A percentile compares a stretch with the other conserved stretches of the same genome.
Evolutionary conservation across 2,329 filamentous ascomycete genomes (phyloP).

Genomic region (Ascochyta fabae): DNA sequence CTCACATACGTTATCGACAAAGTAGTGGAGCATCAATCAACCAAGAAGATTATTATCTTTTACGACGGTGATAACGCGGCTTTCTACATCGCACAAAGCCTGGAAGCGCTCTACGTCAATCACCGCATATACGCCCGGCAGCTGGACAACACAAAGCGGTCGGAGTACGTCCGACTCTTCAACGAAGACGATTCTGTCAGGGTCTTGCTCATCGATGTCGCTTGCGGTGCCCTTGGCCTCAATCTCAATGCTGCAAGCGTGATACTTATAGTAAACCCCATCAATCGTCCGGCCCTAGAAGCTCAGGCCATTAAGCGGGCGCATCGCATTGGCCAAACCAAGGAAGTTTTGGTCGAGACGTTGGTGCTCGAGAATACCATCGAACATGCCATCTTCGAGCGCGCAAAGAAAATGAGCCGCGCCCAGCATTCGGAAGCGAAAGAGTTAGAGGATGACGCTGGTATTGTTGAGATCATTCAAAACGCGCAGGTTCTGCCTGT

Average conservation of each 20-base stretch:
- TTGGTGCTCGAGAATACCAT: constrained; percentile 80
- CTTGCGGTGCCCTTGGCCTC: constrained; percentile 84
- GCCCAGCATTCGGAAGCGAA: constrained; percentile 62
- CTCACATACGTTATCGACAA: constrained; percentile 82
- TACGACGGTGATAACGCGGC: constrained; percentile 89
- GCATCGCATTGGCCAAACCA: constrained; percentile 82
- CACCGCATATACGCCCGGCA: constrained; percentile 72
- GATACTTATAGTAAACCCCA: constrained; percentile 88
- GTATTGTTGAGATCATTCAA: constrained; percentile 65
- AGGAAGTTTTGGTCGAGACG: constrained; percentile 83
- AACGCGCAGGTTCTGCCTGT: constrained; percentile 59
- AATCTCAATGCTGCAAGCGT: constrained; percentile 84
- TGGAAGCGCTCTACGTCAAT: constrained; percentile 73
- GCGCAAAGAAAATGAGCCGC: constrained; percentile 76
- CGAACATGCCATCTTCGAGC: constrained; percentile 81
- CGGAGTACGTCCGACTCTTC: constrained; percentile 80
- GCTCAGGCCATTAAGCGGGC: constrained; percentile 92
- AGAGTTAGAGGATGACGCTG: constrained; percentile 63
- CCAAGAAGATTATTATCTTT: constrained; percentile 90
- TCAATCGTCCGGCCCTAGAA: constrained; percentile 82
- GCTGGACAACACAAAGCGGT: constrained; percentile 66
- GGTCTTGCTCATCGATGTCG: constrained; percentile 90
- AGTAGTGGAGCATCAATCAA: constrained; percentile 69
- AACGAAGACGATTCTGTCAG: constrained; percentile 72
- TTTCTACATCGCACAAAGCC: constrained; percentile 81